Percentiles rank a stretch among this genome's conserved stretches.
Conservation (phyloP, 176 grass and related monocot genomes). For the Hsuehochloa calcarea region DNA sequence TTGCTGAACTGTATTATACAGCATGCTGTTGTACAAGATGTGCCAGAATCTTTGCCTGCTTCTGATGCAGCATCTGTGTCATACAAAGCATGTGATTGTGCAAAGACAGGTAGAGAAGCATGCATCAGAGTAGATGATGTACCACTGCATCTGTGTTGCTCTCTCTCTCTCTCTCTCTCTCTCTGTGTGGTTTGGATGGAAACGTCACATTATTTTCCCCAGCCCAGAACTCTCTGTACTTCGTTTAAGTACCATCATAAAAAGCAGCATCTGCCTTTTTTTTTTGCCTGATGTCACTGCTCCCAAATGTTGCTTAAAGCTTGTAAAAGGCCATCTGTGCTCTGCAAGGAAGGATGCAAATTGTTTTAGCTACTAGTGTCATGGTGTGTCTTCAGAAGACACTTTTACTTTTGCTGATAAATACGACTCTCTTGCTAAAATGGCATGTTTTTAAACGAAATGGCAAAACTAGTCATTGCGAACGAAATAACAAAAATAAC, state of each 20-base stretch:
- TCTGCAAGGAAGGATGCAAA: not conserved
- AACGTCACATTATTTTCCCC: not conserved
- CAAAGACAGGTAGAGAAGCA: slow-evolving; percentile 9
- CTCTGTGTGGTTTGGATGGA: not conserved
- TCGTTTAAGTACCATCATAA: slow-evolving; percentile 4
- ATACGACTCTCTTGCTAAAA: too few species aligned
- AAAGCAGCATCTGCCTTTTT: slow-evolving; percentile 19
- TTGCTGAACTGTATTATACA: not conserved
- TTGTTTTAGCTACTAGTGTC: not conserved
- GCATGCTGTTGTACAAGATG: not conserved
- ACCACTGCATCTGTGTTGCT: not conserved
- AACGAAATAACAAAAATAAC: too few species aligned
- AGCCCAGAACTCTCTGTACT: not conserved
- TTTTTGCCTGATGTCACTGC: slow-evolving; percentile 12
- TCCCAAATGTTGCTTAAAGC: slow-evolving; percentile 22
- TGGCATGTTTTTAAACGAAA: too few species aligned
- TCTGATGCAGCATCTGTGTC: not conserved
- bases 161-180: not conserved
- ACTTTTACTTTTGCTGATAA: not conserved
- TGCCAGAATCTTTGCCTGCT: slow-evolving; percentile 25
- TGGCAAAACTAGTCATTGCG: too few species aligned
- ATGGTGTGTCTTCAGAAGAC: not conserved
- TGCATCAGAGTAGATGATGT: not conserved
- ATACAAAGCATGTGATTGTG: slow-evolving; percentile 25
- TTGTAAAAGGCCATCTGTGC: slow-evolving; percentile 6